Conservation (phyloP, 2,329 filamentous ascomycete species). For the Fusarium irregulare region DNA sequence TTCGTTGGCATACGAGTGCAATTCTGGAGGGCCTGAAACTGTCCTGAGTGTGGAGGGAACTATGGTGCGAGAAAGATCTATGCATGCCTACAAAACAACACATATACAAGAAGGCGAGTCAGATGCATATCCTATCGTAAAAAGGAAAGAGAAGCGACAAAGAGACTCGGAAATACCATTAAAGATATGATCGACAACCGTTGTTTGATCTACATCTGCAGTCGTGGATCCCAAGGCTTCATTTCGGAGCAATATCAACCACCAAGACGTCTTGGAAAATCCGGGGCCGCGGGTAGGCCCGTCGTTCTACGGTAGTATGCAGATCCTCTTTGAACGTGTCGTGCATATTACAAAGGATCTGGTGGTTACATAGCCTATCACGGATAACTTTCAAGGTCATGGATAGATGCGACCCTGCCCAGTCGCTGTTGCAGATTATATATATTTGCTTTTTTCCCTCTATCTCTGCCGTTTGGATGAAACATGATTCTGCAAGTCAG, state of each 20-base stretch:
- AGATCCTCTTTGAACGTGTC: slow-evolving; percentile 6
- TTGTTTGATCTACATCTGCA: slow-evolving; percentile 14
- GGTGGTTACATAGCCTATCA: slow-evolving; percentile 28
- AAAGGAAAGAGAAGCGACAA: background rate
- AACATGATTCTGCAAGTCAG: slow-evolving; percentile 17
- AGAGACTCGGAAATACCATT: background rate
- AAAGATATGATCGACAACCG: slow-evolving; percentile 26
- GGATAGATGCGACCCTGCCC: slow-evolving; percentile 26
- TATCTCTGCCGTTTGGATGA: slow-evolving; percentile 9
- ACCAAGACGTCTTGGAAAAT: background rate
- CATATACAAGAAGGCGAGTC: slow-evolving; percentile 9
- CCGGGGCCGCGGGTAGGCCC: slow-evolving; percentile 30
- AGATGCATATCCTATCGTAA: slow-evolving; percentile 5
- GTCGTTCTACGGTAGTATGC: slow-evolving; percentile 8
- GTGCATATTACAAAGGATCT: slow-evolving; percentile 25
- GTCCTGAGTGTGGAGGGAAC: background rate
- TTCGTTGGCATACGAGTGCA: background rate
- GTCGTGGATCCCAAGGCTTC: slow-evolving; percentile 15
- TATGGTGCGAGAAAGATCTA: background rate
- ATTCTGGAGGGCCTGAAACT: background rate
- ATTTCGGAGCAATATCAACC: slow-evolving; percentile 3
- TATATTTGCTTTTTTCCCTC: slow-evolving; percentile 8
- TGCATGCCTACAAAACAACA: background rate
- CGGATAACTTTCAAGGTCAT: slow-evolving; percentile 16
- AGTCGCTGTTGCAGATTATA: slow-evolving; percentile 2